phyloP scores from a whole-genome alignment of 768 basidiomycete genomes.

The Xerocomus potaroensis region DNA sequence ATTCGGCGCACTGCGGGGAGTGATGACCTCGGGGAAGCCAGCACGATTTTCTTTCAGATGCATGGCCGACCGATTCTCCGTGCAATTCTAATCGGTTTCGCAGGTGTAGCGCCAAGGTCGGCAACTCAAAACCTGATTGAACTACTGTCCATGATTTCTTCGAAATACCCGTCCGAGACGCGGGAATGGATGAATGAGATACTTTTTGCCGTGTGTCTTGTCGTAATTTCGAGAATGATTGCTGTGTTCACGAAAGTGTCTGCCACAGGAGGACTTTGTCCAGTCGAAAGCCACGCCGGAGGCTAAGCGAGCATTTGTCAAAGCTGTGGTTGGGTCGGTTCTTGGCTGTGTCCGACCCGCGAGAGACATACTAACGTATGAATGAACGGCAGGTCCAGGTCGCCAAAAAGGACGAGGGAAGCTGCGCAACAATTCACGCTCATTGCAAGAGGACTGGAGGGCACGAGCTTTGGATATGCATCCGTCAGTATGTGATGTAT shows the following conservation, averaged over 20 bases:
- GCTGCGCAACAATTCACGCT: constrained; percentile 87
- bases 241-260: neutral
- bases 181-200: constrained; percentile 72
- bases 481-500: constrained; percentile 49
- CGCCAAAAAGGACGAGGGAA: constrained; percentile 69
- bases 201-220: constrained; percentile 52
- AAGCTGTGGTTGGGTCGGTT: constrained; percentile 60
- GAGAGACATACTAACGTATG: neutral
- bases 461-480: constrained; percentile 82
- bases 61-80: constrained; percentile 69
- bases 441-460: constrained; percentile 78
- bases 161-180: constrained; percentile 50
- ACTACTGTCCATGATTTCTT: constrained; percentile 63
- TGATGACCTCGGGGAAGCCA: constrained; percentile 55
- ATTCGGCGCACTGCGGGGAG: constrained; percentile 61
- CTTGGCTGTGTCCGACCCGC: neutral
- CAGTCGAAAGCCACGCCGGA: constrained; percentile 67
- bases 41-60: constrained; percentile 44
- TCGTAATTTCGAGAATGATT: constrained; percentile 2
- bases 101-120: constrained; percentile 79
- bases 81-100: constrained; percentile 75
- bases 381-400: constrained; percentile 51
- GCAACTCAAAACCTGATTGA: constrained; percentile 83
- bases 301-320: constrained; percentile 76
- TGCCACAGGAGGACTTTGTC: constrained; percentile 62